Conservation (phyloP, 441 rosid genomes). For the Gossypium laxum region DNA sequence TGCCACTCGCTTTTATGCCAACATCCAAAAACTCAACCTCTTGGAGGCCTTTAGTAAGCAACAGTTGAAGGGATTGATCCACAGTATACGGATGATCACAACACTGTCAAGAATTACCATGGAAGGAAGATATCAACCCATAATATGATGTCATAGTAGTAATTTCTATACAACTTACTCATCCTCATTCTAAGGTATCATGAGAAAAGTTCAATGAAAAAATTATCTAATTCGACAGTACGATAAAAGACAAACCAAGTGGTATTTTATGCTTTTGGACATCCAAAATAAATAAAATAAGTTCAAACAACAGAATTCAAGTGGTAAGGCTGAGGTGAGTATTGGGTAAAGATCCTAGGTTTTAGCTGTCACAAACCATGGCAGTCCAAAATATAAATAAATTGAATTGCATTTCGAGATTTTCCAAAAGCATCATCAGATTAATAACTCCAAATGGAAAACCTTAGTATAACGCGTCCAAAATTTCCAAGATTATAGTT, state of each 20-base stretch:
- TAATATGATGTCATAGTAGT: background rate
- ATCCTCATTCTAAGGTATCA: background rate
- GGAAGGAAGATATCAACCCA: background rate
- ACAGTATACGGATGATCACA: constrained; percentile 80
- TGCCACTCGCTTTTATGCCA: constrained; percentile 86
- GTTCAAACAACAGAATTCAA: background rate
- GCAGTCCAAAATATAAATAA: background rate
- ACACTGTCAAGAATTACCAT: constrained; percentile 50
- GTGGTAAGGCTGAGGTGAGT: background rate
- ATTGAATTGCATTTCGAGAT: background rate
- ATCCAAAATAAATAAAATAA: background rate
- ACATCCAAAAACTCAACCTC: constrained; percentile 41
- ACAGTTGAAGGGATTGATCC: constrained; percentile 36
- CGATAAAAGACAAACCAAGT: background rate
- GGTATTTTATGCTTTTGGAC: background rate
- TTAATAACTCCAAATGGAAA: background rate
- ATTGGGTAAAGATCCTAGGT: background rate
- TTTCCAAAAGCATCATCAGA: constrained; percentile 5
- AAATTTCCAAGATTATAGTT: background rate
- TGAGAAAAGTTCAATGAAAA: background rate
- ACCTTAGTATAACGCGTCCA: background rate
- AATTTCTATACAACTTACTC: background rate
- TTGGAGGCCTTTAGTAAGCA: constrained; percentile 31
- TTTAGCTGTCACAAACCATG: background rate
- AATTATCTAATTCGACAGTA: background rate